Conservation (phyloP, 1,139 yeast genomes). For the Yueomyces sp. region DNA sequence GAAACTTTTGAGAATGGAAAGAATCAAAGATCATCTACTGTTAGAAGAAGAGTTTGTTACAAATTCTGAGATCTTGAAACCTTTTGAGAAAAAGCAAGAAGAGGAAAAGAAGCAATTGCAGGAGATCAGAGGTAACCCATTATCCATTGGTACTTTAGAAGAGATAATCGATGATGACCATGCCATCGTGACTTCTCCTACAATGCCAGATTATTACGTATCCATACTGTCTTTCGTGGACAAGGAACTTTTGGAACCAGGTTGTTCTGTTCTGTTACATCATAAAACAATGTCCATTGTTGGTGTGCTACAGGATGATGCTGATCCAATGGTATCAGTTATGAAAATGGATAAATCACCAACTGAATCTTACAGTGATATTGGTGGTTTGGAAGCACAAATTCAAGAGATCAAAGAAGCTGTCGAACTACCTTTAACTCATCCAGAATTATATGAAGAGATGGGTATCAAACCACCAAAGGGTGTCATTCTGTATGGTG, state of each 20-base stretch:
- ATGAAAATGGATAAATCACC: slow-evolving; percentile 98
- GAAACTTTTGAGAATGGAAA: slow-evolving; percentile 80
- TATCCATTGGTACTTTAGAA: slow-evolving; percentile 92
- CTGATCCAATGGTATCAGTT: slow-evolving; percentile 95
- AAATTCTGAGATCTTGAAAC: slow-evolving; percentile 88
- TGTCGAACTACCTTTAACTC: slow-evolving; percentile 93
- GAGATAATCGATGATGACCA: slow-evolving; percentile 98
- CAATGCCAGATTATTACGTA: slow-evolving; percentile 96
- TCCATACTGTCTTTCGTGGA: slow-evolving; percentile 95
- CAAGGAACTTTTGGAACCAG: slow-evolving; percentile 91
- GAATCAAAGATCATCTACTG: slow-evolving; percentile 90
- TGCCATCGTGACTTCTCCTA: slow-evolving; percentile 91
- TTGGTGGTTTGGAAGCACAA: slow-evolving; percentile 93
- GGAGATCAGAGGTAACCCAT: slow-evolving; percentile 91
- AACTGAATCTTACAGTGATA: slow-evolving; percentile 90
- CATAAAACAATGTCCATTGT: slow-evolving; percentile 92
- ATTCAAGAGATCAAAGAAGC: slow-evolving; percentile 98
- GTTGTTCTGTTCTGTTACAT: slow-evolving; percentile 92
- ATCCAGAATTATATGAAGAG: slow-evolving; percentile 95
- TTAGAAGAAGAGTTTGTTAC: slow-evolving; percentile 94
- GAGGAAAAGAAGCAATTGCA: slow-evolving; percentile 94
- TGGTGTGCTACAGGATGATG: slow-evolving; percentile 92
- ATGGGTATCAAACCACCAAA: slow-evolving; percentile 99
- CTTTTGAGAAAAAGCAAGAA: slow-evolving; percentile 91
- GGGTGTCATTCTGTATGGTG: slow-evolving; percentile 96